These are phyloP conservation scores for Forsythia suspensa DNA, from an alignment of 257 asterid genomes.

Conservation along the genomic window DNA sequence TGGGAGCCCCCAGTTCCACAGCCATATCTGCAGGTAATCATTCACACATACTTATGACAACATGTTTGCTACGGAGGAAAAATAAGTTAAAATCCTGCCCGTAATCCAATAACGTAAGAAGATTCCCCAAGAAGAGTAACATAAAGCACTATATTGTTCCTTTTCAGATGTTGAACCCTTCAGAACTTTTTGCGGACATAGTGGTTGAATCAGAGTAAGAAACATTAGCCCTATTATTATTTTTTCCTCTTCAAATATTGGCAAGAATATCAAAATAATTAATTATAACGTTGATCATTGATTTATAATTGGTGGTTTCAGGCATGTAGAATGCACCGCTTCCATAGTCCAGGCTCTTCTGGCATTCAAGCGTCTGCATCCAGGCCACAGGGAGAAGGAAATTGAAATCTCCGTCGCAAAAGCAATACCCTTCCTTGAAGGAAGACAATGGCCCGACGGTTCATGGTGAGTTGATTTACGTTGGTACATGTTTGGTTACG, in stretches of 20 bases:
- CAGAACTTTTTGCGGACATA: conserved; percentile 75
- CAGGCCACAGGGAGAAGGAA: conserved; percentile 66
- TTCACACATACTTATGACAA: background rate
- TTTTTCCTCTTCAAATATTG: background rate
- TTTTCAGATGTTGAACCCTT: conserved; percentile 63
- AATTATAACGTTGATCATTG: background rate
- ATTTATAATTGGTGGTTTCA: conserved; percentile 16
- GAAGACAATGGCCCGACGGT: conserved; percentile 62
- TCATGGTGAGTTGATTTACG: conserved; percentile 50
- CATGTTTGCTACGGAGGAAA: background rate
- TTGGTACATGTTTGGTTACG: background rate
- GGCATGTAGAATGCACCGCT: conserved; percentile 69
- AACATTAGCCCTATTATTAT: background rate
- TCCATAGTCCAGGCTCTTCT: conserved; percentile 51
- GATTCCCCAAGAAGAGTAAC: too few relatives aligned
- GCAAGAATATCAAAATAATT: background rate
- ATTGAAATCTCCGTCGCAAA: conserved; percentile 50
- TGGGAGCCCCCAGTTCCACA: conserved; percentile 71
- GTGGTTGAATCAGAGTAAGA: conserved; percentile 79
- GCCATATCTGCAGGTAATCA: conserved; percentile 61
- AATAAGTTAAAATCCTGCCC: too few relatives aligned
- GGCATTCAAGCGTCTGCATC: conserved; percentile 58
- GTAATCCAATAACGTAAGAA: too few relatives aligned
- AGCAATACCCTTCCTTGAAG: conserved; percentile 54
- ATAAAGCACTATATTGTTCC: too few relatives aligned